Base-by-base conservation (phyloP, 192 early-diverging fungal genomes). In the Mortierella claussenii region DNA sequence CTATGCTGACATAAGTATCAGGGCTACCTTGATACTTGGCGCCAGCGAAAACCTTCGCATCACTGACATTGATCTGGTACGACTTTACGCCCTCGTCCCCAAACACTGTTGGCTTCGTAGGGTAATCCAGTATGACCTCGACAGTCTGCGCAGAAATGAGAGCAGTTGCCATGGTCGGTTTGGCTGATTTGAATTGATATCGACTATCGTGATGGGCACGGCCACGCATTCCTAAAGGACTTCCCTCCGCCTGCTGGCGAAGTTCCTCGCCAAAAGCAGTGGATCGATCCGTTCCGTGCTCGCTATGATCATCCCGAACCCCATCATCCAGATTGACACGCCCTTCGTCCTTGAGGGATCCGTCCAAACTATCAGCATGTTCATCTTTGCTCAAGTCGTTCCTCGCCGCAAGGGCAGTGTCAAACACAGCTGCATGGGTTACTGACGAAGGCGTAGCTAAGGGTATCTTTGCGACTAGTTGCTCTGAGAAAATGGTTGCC, bases 31-130 rank as follows among this genome's bases (percentile, higher is more conserved):
- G 66, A 52, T 88, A 79, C 51, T 86, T 86, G 15, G 82, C 80
- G 0, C 61, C 87, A 26, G 74, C 65, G 61, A 85, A 86, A 47
- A 81, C 83, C 49, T 79, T 68, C 23, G 84, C 80, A 5, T 88
- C 85, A 18, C 73, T 33, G 4, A 60, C 59, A 43, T 55, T 68
- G 43, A 74, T 74, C 26, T 68, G 61, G 36, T 73, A 73, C 7
- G 79, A 60, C 58, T 80, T 80, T 20, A 65, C 34, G 21, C 49
- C 40, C 15, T 54, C 50, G 11, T 53, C 26, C 1, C 57, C 69
- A 2, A 67, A 33, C 3, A 53, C 46, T 4, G 66, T 71, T 11
- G 79, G 34, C 9, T 27, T 32, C 13, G 58, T 61, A 12, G 69
- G 65, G 26, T 67, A 74, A 21, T 80, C 79, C 44, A 80, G 21